Conservation (phyloP, 2,329 filamentous ascomycete species). For the Aspergillus sp. region DNA sequence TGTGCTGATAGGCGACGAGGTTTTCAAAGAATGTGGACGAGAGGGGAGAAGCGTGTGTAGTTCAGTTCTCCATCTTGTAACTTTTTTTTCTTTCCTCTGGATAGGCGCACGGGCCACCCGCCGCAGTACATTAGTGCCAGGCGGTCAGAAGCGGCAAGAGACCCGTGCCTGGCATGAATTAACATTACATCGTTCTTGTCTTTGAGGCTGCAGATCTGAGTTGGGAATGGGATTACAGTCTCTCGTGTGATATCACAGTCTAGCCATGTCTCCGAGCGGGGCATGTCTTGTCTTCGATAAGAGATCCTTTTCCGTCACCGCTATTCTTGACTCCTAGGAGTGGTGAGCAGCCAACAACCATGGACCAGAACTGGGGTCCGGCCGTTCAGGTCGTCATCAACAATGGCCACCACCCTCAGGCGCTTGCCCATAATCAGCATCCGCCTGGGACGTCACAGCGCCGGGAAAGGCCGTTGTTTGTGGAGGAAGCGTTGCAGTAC, state of each 20-base stretch:
- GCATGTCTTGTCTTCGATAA: constrained; percentile 22
- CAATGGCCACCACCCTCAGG: constrained; percentile 24
- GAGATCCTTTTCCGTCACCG: constrained; percentile 18
- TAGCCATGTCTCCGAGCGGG: constrained; percentile 33
- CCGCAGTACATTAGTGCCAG: constrained; percentile 19
- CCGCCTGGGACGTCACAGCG: constrained; percentile 26
- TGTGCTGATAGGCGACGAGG: not conserved
- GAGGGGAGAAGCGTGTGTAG: not conserved
- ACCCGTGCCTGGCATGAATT: constrained; percentile 24
- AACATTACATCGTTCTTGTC: constrained; percentile 15
- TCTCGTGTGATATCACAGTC: constrained; percentile 13
- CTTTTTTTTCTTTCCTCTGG: constrained; percentile 3
- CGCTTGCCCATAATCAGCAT: constrained; percentile 21
- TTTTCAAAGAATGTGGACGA: not conserved
- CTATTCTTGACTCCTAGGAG: constrained; percentile 19
- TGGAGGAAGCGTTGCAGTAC: constrained; percentile 48
- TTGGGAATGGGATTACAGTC: constrained; percentile 13
- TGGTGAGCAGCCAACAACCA: constrained; percentile 26
- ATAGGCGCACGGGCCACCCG: constrained; percentile 14
- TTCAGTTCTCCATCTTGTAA: not conserved
- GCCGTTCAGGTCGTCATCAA: constrained; percentile 44
- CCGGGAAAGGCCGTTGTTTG: constrained; percentile 37
- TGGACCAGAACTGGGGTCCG: constrained; percentile 40
- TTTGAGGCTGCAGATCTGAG: constrained; percentile 8
- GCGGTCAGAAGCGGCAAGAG: constrained; percentile 24